A percentile compares a stretch with the other conserved stretches of the same genome.
Conservation (phyloP, 805 yeast genomes). For the Sugiyamaella marilandica region DNA sequence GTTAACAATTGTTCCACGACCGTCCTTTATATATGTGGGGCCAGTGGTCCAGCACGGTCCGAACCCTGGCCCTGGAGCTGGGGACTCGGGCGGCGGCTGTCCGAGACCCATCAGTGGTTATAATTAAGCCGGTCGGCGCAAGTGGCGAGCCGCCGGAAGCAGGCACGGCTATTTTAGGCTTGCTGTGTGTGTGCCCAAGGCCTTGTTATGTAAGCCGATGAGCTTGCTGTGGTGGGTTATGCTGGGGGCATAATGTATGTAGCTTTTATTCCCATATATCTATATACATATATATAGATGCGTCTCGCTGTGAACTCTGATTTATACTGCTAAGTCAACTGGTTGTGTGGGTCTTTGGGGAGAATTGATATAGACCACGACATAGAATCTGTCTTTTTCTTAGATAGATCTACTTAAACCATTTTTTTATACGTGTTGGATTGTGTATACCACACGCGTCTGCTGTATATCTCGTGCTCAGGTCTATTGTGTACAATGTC, state of each 20-base stretch:
- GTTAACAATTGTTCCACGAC: not conserved
- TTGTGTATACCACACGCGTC: not conserved
- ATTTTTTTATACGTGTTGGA: not conserved
- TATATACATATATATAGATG: no score
- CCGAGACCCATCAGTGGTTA: not conserved
- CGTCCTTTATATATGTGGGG: slow-evolving; percentile 3
- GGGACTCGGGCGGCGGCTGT: slow-evolving; percentile 2
- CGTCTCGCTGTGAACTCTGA: no score
- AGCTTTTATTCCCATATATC: no score
- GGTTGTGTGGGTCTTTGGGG: no score
- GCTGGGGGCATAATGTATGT: no score
- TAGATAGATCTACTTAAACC: no score
- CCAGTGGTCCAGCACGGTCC: slow-evolving; percentile 3
- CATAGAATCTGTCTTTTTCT: no score
- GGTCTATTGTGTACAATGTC: no score
- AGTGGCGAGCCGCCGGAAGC: not conserved
- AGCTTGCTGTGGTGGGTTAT: not conserved
- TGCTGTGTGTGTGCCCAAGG: not conserved
- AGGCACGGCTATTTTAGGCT: not conserved
- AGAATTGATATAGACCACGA: no score
- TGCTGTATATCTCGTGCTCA: not conserved
- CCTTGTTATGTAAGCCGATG: not conserved
- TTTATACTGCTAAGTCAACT: no score
- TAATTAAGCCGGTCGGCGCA: no score
- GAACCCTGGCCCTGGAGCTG: slow-evolving; percentile 2